Percentiles rank a stretch among this genome's conserved stretches.
These are phyloP conservation scores for Trametes cubensis DNA, from an alignment of 768 basidiomycete species.

Conservation along the genomic window DNA sequence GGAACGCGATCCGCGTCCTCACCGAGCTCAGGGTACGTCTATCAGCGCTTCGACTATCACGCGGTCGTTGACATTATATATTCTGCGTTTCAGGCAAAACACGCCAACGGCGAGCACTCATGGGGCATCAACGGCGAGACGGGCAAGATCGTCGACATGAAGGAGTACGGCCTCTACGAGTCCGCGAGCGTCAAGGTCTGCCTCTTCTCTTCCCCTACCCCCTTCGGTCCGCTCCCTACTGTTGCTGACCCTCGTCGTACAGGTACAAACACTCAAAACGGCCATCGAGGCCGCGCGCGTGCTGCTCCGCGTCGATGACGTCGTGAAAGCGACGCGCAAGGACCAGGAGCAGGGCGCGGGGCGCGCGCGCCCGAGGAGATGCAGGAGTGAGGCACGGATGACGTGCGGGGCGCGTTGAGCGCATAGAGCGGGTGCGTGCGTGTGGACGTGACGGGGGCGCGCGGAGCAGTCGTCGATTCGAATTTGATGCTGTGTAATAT, in stretches of 20 bases:
- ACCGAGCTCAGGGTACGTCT: constrained; percentile 85
- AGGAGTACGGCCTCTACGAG: constrained; percentile 89
- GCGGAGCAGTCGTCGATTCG: constrained; percentile 14
- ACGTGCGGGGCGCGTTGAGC: too few relatives aligned
- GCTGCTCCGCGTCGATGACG: constrained; percentile 90
- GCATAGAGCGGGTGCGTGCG: too few relatives aligned
- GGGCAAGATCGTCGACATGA: constrained; percentile 96
- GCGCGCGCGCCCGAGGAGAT: constrained; percentile 58
- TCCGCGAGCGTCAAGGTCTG: constrained; percentile 85
- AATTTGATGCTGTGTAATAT: constrained; percentile 21
- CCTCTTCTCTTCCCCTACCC: background rate
- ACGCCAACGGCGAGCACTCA: constrained; percentile 85
- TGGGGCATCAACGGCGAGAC: constrained; percentile 97
- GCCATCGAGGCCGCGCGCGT: constrained; percentile 96
- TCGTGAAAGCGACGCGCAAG: constrained; percentile 86
- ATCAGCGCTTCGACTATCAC: too few relatives aligned
- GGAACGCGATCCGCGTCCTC: constrained; percentile 89
- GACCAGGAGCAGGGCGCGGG: constrained; percentile 60
- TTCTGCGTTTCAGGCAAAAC: constrained; percentile 98
- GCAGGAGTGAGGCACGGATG: constrained; percentile 18
- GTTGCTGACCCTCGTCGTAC: background rate
- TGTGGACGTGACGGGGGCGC: too few relatives aligned
- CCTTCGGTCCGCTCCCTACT: background rate
- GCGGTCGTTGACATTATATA: too few relatives aligned
- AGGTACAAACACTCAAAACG: constrained; percentile 96